Base-by-base conservation (phyloP, 768 basidiomycete species). In the Lactarius sanguifluus region DNA sequence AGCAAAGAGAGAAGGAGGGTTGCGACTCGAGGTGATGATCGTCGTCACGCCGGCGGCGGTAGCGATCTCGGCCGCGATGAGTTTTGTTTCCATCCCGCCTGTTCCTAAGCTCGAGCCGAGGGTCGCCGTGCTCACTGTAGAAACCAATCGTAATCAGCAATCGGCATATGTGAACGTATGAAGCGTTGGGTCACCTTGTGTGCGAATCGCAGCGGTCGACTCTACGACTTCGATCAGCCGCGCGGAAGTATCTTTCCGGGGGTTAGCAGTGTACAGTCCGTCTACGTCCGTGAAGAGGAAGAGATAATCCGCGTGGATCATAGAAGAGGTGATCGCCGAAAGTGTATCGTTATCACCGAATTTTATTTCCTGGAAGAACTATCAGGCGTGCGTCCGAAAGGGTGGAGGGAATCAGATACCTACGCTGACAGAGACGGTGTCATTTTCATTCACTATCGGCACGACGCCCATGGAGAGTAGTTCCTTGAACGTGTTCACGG, bases 271-370 rank as follows among this genome's bases (percentile, higher is more conserved):
- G 75, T 98, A 99, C 67, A 99, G 76, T 5, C 94, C 93, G 67
- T 98, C 95, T 5, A 99, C 97, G 71, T 99, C 97, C 2, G 97
- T 99, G 43, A 98, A 80, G 3, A 99, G 83, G 76, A 98, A 98
- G 13, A 98, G 86, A 75, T 95, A 99, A 76, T 98, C 96, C 20
- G 97, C 97, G 70, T 96, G 93, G 30, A 98, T 89, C 92, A 99
- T 98, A 8, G 93, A 92, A 4, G 95, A 90, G 0, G 97, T 96
- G 66, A 99, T 96, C 23, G 97, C 97, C 47, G 96, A 98, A 20
- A 99, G 81, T 0, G 96, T 98, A 75, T 99, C 97, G 76, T 98
- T 98, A 79, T 98, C 97, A 57, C 97, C 97, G 71, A 99, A 99
- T 91, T 95, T 96, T 69, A 99, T 98, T 89, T 99, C 97, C 94